These are phyloP conservation scores for Calvatia gigantea DNA, from an alignment of 768 basidiomycete genomes.

Conservation along the genomic window DNA sequence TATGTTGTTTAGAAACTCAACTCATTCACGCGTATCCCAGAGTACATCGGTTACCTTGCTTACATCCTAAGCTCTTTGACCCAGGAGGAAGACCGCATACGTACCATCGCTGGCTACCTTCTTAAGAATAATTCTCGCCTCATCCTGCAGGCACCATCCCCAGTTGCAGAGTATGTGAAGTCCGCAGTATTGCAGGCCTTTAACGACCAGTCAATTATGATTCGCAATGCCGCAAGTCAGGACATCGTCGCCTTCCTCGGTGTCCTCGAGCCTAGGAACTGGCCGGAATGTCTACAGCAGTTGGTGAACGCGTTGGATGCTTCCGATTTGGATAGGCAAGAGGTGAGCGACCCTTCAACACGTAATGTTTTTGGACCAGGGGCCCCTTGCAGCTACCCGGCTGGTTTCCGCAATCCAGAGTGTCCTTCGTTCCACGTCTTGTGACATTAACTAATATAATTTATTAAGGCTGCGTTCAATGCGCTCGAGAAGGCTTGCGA, in stretches of 20 bases:
- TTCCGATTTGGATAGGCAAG: conserved; percentile 71
- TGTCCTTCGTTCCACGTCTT: background rate
- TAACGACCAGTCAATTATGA: conserved; percentile 75
- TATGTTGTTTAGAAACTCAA: conserved; percentile 70
- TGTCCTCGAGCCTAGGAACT: conserved; percentile 84
- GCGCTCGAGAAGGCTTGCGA: conserved; percentile 95
- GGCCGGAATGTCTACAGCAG: conserved; percentile 92
- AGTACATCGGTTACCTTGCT: conserved; percentile 94
- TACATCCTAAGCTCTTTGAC: conserved; percentile 84
- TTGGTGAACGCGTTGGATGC: conserved; percentile 81
- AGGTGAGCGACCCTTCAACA: conserved; percentile 52
- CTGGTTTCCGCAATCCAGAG: background rate
- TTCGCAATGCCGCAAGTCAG: conserved; percentile 91
- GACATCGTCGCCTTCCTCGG: conserved; percentile 89
- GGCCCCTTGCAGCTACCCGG: background rate
- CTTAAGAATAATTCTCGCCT: conserved; percentile 93
- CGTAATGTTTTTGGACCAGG: conserved; percentile 3
- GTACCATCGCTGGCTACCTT: conserved; percentile 93
- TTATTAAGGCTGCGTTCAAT: conserved; percentile 83
- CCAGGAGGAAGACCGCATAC: conserved; percentile 86
- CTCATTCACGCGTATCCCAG: conserved; percentile 81
- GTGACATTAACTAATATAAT: conserved; percentile 13
- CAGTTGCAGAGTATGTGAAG: conserved; percentile 74
- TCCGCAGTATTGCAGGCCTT: conserved; percentile 77
- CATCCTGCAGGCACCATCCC: conserved; percentile 62